Evolutionary conservation across 495 filamentous ascomycete genomes (phyloP).

Genomic region (Pseudomonodictys pantanalensis): DNA sequence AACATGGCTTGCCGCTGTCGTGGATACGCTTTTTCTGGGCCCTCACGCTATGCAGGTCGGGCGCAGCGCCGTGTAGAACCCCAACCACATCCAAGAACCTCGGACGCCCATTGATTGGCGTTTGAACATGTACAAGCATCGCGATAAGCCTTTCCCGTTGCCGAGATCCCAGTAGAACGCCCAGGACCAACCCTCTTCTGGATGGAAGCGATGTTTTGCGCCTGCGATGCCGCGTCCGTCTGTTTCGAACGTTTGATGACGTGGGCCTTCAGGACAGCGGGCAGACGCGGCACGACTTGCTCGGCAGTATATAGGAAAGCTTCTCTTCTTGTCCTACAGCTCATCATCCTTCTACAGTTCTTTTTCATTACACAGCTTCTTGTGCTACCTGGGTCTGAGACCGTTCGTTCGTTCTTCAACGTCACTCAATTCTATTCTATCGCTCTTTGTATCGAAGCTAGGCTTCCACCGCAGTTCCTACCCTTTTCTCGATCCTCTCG

Average conservation of each 20-base stretch:
- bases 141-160: neutral
- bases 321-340: neutral
- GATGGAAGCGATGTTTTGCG: neutral
- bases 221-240: neutral
- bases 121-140: constrained; percentile 16
- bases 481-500: neutral
- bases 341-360: neutral
- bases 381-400: constrained; percentile 19
- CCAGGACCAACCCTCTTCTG: neutral
- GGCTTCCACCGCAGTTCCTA: neutral
- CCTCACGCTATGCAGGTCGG: too few relatives aligned
- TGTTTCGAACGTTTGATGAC: constrained; percentile 29
- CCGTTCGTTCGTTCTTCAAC: constrained; percentile 22
- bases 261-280: too few relatives aligned
- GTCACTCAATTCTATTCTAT: constrained; percentile 11
- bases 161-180: neutral
- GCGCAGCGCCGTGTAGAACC: neutral
- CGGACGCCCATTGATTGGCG: constrained; percentile 8
- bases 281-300: too few relatives aligned
- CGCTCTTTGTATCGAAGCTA: constrained; percentile 20
- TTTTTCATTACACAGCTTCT: constrained; percentile 6
- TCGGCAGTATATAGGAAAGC: constrained; percentile 3
- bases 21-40: neutral
- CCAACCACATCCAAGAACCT: neutral
- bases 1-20: constrained; percentile 1